Evolutionary conservation across 257 asterid genomes (phyloP), one percentile per base, ranked within the genome.

Genomic region (Nicotiana tabacum): DNA sequence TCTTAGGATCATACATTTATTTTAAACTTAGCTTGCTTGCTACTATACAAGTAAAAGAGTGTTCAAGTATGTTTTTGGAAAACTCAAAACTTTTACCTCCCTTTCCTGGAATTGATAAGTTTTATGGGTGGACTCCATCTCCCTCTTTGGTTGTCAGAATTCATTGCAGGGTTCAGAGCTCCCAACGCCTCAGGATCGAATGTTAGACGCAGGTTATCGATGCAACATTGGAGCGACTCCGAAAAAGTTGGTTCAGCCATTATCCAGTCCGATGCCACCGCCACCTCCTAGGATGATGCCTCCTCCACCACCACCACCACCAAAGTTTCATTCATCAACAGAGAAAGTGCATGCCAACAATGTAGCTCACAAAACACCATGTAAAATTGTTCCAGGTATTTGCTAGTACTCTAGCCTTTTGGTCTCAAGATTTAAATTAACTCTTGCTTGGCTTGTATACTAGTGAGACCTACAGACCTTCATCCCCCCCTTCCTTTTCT

Each of bases 381-480:
- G 89, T 46, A 91, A 89, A 85, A 61, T 69, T 48, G 87, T 96
- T 62, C 98, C 99, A 35, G 98, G 98, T 96, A 88, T 65, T 55
- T 84, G 60, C 72, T 35, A 58, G 21, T 6, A 46, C n/a, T 30
- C 78, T 37, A 64, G 61, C 53, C 64, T 66, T 37, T 46, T 55
- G 58, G 68, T 58, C n/a, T 70, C 69, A 79, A 16, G 37, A 43
- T 61, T 64, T 82, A 29, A 46, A 39, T 58, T 9, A 29, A 57
- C 79, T 27, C 57, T 10, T 62, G 57, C 27, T 29, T 37, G 80
- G 13, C 18, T 56, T 27, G 66, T 39, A 32, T 55, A 21, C 43
- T 56, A 9, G 39, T 11, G 76, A 43, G 51, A 46, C 76, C 35
- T 33, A 2, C 58, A 51, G 27, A 46, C 57, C 61, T 13, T 46